Base-by-base conservation (phyloP, 768 basidiomycete species). In the Tubosaeta brunneosetosa region DNA sequence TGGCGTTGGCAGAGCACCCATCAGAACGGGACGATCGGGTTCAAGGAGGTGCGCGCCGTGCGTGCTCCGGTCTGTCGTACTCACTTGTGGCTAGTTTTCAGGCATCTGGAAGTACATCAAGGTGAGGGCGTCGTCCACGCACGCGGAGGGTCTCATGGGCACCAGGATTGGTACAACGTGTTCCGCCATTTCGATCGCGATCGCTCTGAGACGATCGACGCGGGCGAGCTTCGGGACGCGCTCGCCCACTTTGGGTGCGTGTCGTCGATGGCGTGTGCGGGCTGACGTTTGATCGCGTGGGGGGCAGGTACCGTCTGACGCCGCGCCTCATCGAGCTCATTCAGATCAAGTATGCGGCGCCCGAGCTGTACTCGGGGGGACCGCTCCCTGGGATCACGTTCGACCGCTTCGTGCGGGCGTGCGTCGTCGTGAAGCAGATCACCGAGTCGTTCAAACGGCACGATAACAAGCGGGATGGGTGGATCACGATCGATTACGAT, bases 181-280 rank as follows among this genome's bases (percentile, higher is more conserved):
- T 92, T 91, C 75, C 78, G 75, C 42, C 86, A 88, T 69, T 91
- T 91, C 59, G 91, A 93, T 70, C 75, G 81, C n/a, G 91, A 93
- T 65, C 80, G 78, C 47, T 89, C 87, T 12, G 91, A 90, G 25
- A 77, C 82, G 31, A 92, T 94, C 68, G 88, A 92, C 51, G 74
- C 73, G 8, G 49, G 58, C 16, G 91, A 94, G 70, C 75, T 94
- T 6, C 71, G 73, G 3, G 75, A 81, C 11, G 91, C 91, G 0
- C 78, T 94, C 27, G 57, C 64, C 12, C 86, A 85, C 64, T 91
- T 94, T 63, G 91, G 91, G 73, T 84, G 33, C 42, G 17, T 47
- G 36, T 9, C 16, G 16, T 7, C 14, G 29, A 29, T 12, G 16
- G 2, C 27, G 10, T n/a, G 17, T 10, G 26, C 14, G 8, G 9